Conservation (phyloP, 169 alveolate species). For the Eimeria falciformis region DNA sequence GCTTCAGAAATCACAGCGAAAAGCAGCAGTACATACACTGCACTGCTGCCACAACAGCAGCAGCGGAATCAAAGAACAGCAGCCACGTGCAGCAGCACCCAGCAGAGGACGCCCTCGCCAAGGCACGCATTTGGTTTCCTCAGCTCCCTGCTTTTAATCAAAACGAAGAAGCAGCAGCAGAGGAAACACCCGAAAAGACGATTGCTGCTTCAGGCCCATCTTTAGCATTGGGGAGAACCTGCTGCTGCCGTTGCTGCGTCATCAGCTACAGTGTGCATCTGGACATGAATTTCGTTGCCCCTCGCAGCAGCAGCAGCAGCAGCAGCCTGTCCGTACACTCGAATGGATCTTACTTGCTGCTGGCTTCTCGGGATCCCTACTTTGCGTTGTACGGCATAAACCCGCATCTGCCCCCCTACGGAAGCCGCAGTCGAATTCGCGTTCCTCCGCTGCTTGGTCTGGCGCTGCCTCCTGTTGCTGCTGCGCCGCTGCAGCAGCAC, state of each 20-base stretch:
- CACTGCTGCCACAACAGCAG: not conserved
- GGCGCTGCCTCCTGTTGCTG: conserved; percentile 34
- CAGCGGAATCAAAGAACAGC: not conserved
- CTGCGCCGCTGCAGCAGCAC: conserved; percentile 7
- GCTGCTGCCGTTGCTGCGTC: conserved; percentile 48
- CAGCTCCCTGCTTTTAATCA: not conserved
- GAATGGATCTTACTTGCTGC: conserved; percentile 1
- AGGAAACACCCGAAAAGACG: not conserved
- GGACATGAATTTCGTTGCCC: conserved; percentile 25
- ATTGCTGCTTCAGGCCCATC: not conserved
- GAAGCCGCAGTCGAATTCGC: not conserved
- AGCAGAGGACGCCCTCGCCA: not conserved
- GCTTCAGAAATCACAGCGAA: not conserved
- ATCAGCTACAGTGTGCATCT: conserved; percentile 40
- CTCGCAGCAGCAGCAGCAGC: conserved; percentile 41
- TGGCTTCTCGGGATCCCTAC: conserved; percentile 20
- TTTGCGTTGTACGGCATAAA: not conserved
- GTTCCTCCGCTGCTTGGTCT: not conserved
- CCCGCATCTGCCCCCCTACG: not conserved
- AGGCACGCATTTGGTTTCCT: conserved; percentile 14
- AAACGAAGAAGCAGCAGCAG: conserved; percentile 8
- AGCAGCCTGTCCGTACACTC: conserved; percentile 17
- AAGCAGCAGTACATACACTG: conserved; percentile 12
- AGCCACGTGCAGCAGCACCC: not conserved
- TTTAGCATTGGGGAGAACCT: not conserved